Evolutionary conservation across 805 yeast genomes (phyloP).

Genomic region (Lipomyces spencermartinsiae): DNA sequence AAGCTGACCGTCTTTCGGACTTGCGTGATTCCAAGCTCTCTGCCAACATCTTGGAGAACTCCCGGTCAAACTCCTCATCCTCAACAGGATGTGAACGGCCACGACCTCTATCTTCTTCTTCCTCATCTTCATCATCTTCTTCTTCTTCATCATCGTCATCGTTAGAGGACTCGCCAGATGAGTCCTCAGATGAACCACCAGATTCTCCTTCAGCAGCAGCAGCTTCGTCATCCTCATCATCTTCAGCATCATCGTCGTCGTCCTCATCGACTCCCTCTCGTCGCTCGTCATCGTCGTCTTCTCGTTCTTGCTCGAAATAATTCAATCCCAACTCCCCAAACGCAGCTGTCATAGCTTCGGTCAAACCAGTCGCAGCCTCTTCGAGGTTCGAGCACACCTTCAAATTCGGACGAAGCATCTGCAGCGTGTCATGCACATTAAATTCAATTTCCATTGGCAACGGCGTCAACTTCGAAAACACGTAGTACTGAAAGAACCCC

Average conservation of each 20-base stretch:
- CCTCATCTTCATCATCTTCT: conserved; percentile 13
- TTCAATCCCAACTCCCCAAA: conserved; percentile 25
- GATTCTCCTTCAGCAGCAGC: conserved; percentile 18
- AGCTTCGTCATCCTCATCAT: conserved; percentile 14
- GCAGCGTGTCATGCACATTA: conserved; percentile 55
- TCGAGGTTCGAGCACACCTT: conserved; percentile 49
- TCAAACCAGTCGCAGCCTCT: conserved; percentile 54
- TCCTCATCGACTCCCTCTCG: conserved; percentile 15
- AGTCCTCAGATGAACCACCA: conserved; percentile 4
- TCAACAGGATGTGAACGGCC: conserved; percentile 21
- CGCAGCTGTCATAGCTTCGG: conserved; percentile 20
- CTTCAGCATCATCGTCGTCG: conserved; percentile 29
- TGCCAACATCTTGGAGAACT: conserved; percentile 35
- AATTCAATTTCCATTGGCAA: conserved; percentile 71
- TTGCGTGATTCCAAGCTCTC: conserved; percentile 37
- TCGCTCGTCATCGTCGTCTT: conserved; percentile 22
- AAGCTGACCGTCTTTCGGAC: conserved; percentile 27
- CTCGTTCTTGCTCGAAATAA: conserved; percentile 9
- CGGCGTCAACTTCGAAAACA: conserved; percentile 59
- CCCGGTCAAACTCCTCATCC: conserved; percentile 39
- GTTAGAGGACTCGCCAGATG: conserved; percentile 11
- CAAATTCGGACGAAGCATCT: conserved; percentile 46
- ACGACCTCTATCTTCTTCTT: conserved; percentile 16
- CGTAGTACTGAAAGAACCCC: conserved; percentile 73
- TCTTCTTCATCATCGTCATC: conserved; percentile 24